Evolutionary conservation across 2,329 filamentous ascomycete genomes (phyloP), one percentile per base, ranked within the genome.

Genomic region (Colletotrichum sojae): DNA sequence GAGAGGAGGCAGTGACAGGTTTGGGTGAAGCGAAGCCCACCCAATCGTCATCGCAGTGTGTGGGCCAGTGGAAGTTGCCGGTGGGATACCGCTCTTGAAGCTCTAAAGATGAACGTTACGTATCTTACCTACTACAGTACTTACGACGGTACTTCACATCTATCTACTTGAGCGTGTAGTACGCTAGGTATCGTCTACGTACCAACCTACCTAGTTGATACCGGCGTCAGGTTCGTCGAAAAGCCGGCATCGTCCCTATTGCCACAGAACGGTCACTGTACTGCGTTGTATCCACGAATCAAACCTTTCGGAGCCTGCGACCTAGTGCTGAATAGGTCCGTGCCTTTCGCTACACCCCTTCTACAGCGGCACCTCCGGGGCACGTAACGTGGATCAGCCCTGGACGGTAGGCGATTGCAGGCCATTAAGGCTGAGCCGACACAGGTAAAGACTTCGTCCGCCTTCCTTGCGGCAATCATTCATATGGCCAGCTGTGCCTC

Each of bases 21-120:
- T 46, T 46, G 43, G 10, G 2, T 46, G 15, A 46, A 36, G 31
- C 31, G 8, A 9, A 36, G 31, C 31, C 31, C 2, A 36, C 31
- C 31, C 31, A 36, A 36, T 36, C 31, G 6, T 36, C 31, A 36
- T 8, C 31, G 31, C 31, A 36, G 2, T 36, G 31, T 9, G 8
- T 36, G 16, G 40, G 40, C 15, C 5, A 36, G 8, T 15, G 40
- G 5, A 43, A 43, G 31, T 16, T 55, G 51, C 57, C 57, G 57
- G 57, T 67, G 63, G 63, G 57, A 62, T 53, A 22, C 40, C 40
- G 40, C 40, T 43, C 13, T 51, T 40, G 12, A 40, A 36, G 31
- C 27, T 43, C 25, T 52, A 67, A 22, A 20, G 18, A 22, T 36
- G 31, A 10, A 9, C 3, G 31, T 36, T 36, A 10, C 31, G 31